phyloP scores from a whole-genome alignment of 73 alveolate species.

The Paramecium octaurelia region DNA sequence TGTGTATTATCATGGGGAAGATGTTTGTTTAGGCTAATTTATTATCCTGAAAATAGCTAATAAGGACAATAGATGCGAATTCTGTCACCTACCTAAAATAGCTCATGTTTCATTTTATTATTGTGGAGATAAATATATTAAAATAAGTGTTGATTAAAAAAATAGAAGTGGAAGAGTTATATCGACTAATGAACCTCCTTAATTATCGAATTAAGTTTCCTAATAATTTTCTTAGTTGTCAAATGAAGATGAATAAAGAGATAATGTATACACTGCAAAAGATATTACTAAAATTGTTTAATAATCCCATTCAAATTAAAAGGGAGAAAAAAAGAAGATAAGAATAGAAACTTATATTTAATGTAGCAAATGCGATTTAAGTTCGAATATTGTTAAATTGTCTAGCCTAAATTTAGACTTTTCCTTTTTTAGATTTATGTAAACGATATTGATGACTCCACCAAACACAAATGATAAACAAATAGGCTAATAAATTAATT shows the following conservation, averaged over 20 bases:
- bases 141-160: neutral
- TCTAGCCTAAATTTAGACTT: neutral
- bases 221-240: neutral
- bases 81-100: neutral
- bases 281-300: neutral
- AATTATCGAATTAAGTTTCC: neutral
- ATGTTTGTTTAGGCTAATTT: neutral
- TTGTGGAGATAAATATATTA: neutral
- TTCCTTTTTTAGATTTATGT: neutral
- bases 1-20: neutral
- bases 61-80: constrained; percentile 2
- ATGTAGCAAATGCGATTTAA: neutral
- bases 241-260: neutral
- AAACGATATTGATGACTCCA: neutral
- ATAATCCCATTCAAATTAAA: neutral
- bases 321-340: neutral
- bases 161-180: neutral
- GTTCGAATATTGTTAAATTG: neutral
- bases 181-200: neutral
- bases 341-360: neutral
- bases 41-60: neutral
- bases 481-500: neutral
- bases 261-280: neutral
- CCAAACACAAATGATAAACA: neutral
- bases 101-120: neutral